A percentile compares a stretch with the other conserved stretches of the same genome.
Evolutionary conservation across 805 yeast genomes (phyloP).

Genomic region (Wickerhamomyces subpelliculosus): DNA sequence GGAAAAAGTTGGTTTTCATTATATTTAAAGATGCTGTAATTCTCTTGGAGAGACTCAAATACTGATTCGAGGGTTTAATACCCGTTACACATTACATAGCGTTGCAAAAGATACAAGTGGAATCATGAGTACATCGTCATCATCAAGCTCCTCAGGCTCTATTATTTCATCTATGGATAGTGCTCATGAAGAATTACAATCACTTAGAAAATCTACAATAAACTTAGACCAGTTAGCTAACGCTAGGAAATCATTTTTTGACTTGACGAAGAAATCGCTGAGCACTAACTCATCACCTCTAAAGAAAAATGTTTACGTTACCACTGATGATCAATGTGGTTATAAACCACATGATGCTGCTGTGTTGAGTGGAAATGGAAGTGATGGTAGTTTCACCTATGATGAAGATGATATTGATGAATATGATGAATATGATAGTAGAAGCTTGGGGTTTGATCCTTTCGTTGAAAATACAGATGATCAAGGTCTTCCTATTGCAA

Average conservation of each 20-base stretch:
- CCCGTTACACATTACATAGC: too few relatives aligned
- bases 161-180: conserved; percentile 4
- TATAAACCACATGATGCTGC: background rate
- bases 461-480: background rate
- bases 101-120: too few relatives aligned
- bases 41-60: too few relatives aligned
- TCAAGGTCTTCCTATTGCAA: background rate
- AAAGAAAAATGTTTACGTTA: too few relatives aligned
- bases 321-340: background rate
- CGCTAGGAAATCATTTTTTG: conserved; percentile 1
- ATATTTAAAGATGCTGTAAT: too few relatives aligned
- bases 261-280: background rate
- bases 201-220: conserved; percentile 1
- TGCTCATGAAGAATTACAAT: conserved; percentile 3
- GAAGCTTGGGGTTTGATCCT: conserved; percentile 1
- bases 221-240: too few relatives aligned
- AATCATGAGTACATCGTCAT: too few relatives aligned
- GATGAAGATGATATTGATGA: background rate
- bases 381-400: background rate
- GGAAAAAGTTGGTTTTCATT: too few relatives aligned
- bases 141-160: background rate
- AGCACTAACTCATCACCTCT: conserved; percentile 4
- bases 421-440: background rate
- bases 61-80: too few relatives aligned
- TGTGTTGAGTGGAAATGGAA: background rate